A percentile compares a stretch with the other conserved stretches of the same genome.
Evolutionary conservation across 768 basidiomycete species (phyloP).

Genomic region (Leucocoprinus birnbaumii): DNA sequence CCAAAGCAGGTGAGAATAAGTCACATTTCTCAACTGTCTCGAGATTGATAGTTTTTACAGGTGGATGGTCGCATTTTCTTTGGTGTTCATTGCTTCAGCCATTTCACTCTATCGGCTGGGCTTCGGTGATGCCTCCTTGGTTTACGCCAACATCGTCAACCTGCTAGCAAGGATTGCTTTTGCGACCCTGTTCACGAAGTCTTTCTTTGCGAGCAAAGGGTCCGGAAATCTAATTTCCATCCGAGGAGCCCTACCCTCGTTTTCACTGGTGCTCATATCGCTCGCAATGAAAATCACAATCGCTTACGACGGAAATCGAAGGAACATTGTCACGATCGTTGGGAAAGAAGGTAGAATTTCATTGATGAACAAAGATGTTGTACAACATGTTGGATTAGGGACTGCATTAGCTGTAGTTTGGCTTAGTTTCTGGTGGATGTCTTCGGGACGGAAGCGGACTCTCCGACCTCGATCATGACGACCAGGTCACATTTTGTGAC

Average conservation of each 20-base stretch:
- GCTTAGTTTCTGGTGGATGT: constrained; percentile 15
- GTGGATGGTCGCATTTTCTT: constrained; percentile 81
- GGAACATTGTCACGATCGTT: neutral
- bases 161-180: constrained; percentile 62
- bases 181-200: constrained; percentile 44
- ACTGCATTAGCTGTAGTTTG: constrained; percentile 12
- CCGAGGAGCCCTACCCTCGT: constrained; percentile 3
- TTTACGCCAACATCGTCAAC: constrained; percentile 75
- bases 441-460: constrained; percentile 2
- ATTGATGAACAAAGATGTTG: constrained; percentile 5
- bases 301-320: neutral
- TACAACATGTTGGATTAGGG: constrained; percentile 12
- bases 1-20: constrained; percentile 55
- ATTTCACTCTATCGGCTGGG: constrained; percentile 41
- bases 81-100: constrained; percentile 58
- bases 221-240: neutral
- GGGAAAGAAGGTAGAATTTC: neutral
- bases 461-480: neutral
- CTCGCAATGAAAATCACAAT: neutral
- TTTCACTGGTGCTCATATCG: neutral
- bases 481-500: neutral
- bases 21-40: neutral
- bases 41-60: constrained; percentile 22
- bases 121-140: constrained; percentile 65
- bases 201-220: constrained; percentile 38